Evolutionary conservation across 768 basidiomycete genomes (phyloP), one percentile per base, ranked within the genome.

Genomic region (Mycena epipterygia): DNA sequence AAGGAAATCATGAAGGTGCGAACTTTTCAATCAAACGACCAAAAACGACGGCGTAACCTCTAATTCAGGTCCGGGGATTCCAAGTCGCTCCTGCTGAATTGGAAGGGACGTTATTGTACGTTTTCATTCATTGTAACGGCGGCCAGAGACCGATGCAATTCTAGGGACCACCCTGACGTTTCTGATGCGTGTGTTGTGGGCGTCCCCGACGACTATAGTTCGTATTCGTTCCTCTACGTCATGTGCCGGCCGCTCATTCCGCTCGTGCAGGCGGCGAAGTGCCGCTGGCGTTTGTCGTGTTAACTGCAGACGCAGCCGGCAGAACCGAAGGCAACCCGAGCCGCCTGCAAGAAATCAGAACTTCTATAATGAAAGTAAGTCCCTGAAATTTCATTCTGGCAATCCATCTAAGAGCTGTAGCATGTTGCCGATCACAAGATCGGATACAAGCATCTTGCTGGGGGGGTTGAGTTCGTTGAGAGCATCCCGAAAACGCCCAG

Each of bases 31-130:
- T 30, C 27, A 23, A n/a, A 9, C n/a, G 16, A 60, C 19, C 30
- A 46, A 25, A 16, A 23, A 35, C 19, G 21, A n/a, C 5, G 16
- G 1, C 12, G 74, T 92, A 73, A 92, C 91, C 6, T 93, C 88
- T 71, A 84, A 83, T 85, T 81, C 84, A 87, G 76, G 82, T 82
- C 23, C 64, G 39, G n/a, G 57, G 57, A 59, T 62, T 63, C 14
- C 63, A 61, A 32, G 92, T 93, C 1, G 90, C 92, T 1, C 92
- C 92, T 2, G 91, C 92, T 5, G 91, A 92, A 71, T 82, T 93
- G 12, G 92, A 93, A 74, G 92, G 73, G 11, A 60, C 64, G 2
- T 12, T 73, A 29, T 46, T 73, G 72, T 73, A 27, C 19, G 71
- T 55, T 4, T 29, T 7, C 5, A 12, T 32, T 32, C 30, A 9